These are phyloP conservation scores for Neonothopanus nambi DNA, from an alignment of 1,284 basidiomycete species.

Conservation along the genomic window DNA sequence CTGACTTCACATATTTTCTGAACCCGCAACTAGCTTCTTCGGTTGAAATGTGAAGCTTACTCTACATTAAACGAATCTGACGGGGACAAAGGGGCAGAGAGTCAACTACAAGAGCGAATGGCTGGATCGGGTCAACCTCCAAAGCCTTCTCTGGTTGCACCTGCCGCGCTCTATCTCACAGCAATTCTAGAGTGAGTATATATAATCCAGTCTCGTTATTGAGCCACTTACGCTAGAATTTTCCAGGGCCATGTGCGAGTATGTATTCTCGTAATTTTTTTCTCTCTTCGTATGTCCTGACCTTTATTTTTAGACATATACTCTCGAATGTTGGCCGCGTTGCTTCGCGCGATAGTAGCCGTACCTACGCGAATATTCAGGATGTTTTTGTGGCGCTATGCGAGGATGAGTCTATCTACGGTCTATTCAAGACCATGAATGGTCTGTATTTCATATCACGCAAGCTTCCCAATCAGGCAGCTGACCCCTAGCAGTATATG, in stretches of 20 bases:
- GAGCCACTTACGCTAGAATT: constrained; percentile 23
- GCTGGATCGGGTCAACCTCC: constrained; percentile 47
- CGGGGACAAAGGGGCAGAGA: constrained; percentile 69
- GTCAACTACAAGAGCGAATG: constrained; percentile 60
- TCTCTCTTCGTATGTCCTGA: constrained; percentile 8
- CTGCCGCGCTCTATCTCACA: constrained; percentile 85
- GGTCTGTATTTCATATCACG: constrained; percentile 45
- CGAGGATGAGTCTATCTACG: constrained; percentile 84
- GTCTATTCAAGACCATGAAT: constrained; percentile 83
- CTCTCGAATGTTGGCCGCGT: constrained; percentile 82
- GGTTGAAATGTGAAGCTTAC: constrained; percentile 82
- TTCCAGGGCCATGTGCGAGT: constrained; percentile 81
- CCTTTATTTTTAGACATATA: constrained; percentile 65
- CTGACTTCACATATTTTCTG: constrained; percentile 3
- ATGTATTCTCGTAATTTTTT: constrained; percentile 35
- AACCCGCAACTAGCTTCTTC: constrained; percentile 54
- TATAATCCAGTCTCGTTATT: constrained; percentile 5
- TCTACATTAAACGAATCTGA: constrained; percentile 82
- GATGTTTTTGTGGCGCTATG: constrained; percentile 86
- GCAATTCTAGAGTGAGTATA: constrained; percentile 86
- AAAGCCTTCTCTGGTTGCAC: constrained; percentile 63
- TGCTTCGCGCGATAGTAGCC: constrained; percentile 80
- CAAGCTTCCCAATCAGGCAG: neutral
- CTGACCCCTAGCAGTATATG: constrained; percentile 55
- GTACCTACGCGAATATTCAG: constrained; percentile 70